Conservation (phyloP, 352 stramenopile genomes). For the Phytophthora sp. region DNA sequence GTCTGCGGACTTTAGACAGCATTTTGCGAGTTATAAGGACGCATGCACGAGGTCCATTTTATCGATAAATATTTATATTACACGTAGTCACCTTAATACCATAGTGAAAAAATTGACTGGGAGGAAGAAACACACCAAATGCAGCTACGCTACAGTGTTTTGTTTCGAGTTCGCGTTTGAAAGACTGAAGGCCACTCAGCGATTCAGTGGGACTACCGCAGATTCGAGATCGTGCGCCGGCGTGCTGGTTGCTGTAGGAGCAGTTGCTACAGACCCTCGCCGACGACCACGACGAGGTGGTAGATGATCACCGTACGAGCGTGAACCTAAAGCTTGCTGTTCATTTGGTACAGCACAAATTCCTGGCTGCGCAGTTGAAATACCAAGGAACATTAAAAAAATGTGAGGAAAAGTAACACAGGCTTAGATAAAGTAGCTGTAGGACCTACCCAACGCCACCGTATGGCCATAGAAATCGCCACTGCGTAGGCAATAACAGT, state of each 20-base stretch:
- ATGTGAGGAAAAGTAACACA: constrained; percentile 4
- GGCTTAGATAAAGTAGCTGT: not conserved
- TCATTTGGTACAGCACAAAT: constrained; percentile 81
- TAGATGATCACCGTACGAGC: constrained; percentile 32
- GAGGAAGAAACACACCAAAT: too few species aligned
- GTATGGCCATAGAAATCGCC: constrained; percentile 76
- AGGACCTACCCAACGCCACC: constrained; percentile 71
- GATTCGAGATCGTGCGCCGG: constrained; percentile 31
- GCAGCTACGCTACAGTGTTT: too few species aligned
- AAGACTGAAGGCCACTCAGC: constrained; percentile 28
- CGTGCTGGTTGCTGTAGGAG: constrained; percentile 18
- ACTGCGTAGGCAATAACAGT: constrained; percentile 71
- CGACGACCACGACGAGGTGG: constrained; percentile 30
- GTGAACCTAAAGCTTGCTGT: constrained; percentile 50
- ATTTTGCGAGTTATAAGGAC: too few species aligned
- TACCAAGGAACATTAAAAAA: constrained; percentile 16
- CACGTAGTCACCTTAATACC: too few species aligned
- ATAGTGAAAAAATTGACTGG: too few species aligned
- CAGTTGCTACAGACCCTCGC: constrained; percentile 21
- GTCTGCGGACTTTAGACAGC: too few species aligned
- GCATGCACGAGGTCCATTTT: constrained; percentile 27
- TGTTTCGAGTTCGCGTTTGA: too few species aligned
- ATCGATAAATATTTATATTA: constrained; percentile 46
- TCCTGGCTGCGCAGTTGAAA: constrained; percentile 50
- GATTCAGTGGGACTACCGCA: constrained; percentile 29